These are phyloP conservation scores for Ichthyophthirius multifiliis DNA, from an alignment of 169 alveolate genomes.

Conservation along the genomic window DNA sequence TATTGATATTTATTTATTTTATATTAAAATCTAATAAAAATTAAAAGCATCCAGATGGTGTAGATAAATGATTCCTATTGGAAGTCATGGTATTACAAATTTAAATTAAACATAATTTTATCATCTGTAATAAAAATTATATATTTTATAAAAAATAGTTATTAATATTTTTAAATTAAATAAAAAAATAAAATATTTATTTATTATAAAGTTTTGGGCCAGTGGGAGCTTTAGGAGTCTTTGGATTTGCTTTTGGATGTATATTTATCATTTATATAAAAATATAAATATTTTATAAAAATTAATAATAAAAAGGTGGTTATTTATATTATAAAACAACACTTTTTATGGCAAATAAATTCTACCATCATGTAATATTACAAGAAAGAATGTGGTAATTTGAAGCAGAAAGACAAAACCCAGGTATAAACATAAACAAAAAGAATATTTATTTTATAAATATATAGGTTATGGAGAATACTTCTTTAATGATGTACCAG, in stretches of 20 bases:
- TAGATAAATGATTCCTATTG: conserved; percentile 36
- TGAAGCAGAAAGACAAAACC: conserved; percentile 41
- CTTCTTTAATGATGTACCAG: conserved; percentile 43
- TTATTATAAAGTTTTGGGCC: too few relatives aligned
- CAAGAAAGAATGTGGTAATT: conserved; percentile 44
- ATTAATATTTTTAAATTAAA: too few relatives aligned
- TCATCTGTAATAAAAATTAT: not conserved
- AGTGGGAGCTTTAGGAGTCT: too few relatives aligned
- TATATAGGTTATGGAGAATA: conserved; percentile 23
- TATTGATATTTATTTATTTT: not conserved
- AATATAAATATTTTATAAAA: too few relatives aligned
- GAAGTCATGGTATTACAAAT: conserved; percentile 33
- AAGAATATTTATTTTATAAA: not conserved
- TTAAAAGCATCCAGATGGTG: conserved; percentile 23
- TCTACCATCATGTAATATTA: conserved; percentile 28
- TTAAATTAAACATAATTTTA: not conserved
- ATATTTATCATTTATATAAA: too few relatives aligned
- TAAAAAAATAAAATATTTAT: too few relatives aligned
- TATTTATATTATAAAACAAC: conserved; percentile 40
- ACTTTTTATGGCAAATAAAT: conserved; percentile 27
- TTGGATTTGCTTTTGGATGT: too few relatives aligned
- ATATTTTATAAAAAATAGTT: too few relatives aligned
- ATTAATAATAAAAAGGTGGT: conserved; percentile 4
- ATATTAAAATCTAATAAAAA: not conserved
- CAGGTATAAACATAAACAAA: not conserved